These are phyloP conservation scores for Corymbia maculata DNA, from an alignment of 345 rosid genomes.

Conservation along the genomic window DNA sequence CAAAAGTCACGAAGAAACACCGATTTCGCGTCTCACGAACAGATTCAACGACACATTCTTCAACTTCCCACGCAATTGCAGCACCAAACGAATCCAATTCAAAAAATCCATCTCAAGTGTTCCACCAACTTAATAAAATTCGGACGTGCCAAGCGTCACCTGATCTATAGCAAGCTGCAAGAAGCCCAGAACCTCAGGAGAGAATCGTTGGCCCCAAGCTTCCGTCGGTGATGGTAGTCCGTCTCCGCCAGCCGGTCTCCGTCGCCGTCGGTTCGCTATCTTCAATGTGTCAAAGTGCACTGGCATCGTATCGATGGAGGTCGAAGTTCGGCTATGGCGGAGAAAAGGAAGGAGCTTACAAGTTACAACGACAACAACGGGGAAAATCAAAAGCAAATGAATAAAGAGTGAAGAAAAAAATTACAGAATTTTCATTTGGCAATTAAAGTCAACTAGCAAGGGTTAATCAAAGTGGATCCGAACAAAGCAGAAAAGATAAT, in stretches of 20 bases:
- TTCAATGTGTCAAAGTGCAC: too few species aligned
- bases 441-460: background rate
- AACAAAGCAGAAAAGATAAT: too few species aligned
- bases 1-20: background rate
- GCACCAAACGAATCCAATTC: background rate
- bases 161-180: background rate
- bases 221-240: background rate
- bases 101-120: background rate
- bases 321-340: too few species aligned
- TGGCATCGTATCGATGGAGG: too few species aligned
- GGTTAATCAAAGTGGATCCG: too few species aligned
- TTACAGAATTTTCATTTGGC: background rate
- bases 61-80: background rate
- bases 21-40: background rate
- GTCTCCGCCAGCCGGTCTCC: background rate
- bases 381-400: background rate
- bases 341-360: background rate
- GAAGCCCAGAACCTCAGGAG: background rate
- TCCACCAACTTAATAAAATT: background rate
- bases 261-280: background rate
- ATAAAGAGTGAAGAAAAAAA: background rate
- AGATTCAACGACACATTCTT: background rate
- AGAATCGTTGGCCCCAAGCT: background rate
- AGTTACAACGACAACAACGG: background rate
- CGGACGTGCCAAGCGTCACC: background rate